Conservation (phyloP, 176 grass and related monocot species). For the Poa annua region DNA sequence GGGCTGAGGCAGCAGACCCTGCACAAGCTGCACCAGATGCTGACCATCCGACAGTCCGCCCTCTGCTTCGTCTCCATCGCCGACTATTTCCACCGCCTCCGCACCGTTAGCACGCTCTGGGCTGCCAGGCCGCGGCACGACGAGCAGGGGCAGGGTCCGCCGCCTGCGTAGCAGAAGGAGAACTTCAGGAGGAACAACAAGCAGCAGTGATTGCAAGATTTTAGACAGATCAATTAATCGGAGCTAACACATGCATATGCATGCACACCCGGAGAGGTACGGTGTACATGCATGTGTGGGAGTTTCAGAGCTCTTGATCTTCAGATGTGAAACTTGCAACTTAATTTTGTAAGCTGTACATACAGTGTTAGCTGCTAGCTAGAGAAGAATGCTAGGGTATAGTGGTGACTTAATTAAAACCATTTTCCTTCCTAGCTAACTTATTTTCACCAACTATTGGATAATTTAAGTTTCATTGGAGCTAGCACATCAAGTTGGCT, state of each 20-base stretch:
- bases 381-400: conserved; percentile 32
- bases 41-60: conserved; percentile 43
- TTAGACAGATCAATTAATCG: background rate
- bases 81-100: conserved; percentile 63
- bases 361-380: conserved; percentile 39
- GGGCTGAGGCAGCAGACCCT: conserved; percentile 55
- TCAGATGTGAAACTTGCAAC: conserved; percentile 37
- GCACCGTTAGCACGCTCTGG: conserved; percentile 53
- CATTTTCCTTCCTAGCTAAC: conserved; percentile 7
- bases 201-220: conserved; percentile 33
- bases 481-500: too few relatives aligned
- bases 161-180: conserved; percentile 6
- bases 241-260: background rate
- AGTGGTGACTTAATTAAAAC: conserved; percentile 23
- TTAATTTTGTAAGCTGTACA: conserved; percentile 49
- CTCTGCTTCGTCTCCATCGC: conserved; percentile 46
- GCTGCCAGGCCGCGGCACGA: conserved; percentile 42
- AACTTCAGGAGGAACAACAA: conserved; percentile 13
- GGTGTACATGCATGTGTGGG: conserved; percentile 6
- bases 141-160: background rate
- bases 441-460: conserved; percentile 25
- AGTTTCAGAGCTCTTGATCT: conserved; percentile 31
- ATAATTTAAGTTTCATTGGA: background rate
- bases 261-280: conserved; percentile 29
- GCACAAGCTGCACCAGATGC: conserved; percentile 53